These are phyloP conservation scores for Yamadazyma friedrichii DNA, from an alignment of 1,139 yeast species.

Conservation along the genomic window DNA sequence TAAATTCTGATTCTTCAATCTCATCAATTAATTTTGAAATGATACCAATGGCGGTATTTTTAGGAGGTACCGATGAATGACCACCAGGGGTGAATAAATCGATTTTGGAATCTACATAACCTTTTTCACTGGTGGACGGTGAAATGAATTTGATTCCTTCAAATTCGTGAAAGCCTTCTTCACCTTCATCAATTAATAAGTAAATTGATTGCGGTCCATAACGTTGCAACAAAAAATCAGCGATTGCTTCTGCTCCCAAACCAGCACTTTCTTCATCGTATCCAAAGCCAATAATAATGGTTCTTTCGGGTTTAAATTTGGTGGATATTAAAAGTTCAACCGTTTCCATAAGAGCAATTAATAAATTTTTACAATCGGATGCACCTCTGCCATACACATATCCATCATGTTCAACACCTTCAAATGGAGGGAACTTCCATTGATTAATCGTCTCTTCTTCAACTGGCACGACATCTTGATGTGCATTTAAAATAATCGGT, in stretches of 20 bases:
- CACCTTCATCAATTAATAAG: constrained; percentile 50
- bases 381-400: constrained; percentile 47
- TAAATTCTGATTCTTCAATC: constrained; percentile 37
- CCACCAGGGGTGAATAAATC: constrained; percentile 49
- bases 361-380: constrained; percentile 45
- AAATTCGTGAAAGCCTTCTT: constrained; percentile 27
- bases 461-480: constrained; percentile 54
- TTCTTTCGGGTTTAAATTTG: constrained; percentile 39
- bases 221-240: constrained; percentile 26
- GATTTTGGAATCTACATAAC: constrained; percentile 38
- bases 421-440: constrained; percentile 48
- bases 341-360: constrained; percentile 42
- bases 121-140: constrained; percentile 55
- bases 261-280: constrained; percentile 51
- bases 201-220: constrained; percentile 44
- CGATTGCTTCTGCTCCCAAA: constrained; percentile 33
- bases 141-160: constrained; percentile 51
- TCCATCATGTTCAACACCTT: constrained; percentile 42
- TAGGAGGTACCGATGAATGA: constrained; percentile 49
- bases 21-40: constrained; percentile 37
- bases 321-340: constrained; percentile 40
- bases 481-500: constrained; percentile 48
- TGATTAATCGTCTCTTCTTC: constrained; percentile 36
- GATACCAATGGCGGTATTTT: constrained; percentile 48
- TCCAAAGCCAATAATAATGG: constrained; percentile 46